phyloP scores from a whole-genome alignment of 371 early-diverging fungal species.

The Chytridium lagenaria region DNA sequence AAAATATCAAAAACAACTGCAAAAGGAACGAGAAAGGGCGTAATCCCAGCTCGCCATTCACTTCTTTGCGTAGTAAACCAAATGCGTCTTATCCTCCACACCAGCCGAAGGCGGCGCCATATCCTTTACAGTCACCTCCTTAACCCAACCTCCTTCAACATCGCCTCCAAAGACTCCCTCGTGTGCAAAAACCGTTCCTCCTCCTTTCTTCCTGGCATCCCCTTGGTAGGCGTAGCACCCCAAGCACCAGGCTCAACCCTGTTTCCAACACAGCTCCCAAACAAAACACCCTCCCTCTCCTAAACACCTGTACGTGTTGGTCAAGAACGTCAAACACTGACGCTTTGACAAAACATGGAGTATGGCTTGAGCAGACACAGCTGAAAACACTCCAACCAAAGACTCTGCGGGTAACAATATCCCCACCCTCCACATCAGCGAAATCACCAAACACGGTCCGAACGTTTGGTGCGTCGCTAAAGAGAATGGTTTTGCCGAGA shows the following conservation, averaged over 20 bases:
- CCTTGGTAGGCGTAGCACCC: slow-evolving; percentile 1
- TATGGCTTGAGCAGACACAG: slow-evolving; percentile 26
- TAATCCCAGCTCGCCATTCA: too few relatives aligned
- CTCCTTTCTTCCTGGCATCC: background rate
- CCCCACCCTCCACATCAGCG: slow-evolving; percentile 1
- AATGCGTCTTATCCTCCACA: background rate
- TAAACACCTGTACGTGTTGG: background rate
- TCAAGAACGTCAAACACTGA: background rate
- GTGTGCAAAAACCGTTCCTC: background rate
- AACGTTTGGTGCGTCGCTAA: slow-evolving; percentile 7
- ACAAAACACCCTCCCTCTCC: background rate
- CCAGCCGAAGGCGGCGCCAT: background rate
- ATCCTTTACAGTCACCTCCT: background rate
- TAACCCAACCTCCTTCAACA: slow-evolving; percentile 1
- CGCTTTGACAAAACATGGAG: slow-evolving; percentile 21
- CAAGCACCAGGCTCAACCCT: background rate
- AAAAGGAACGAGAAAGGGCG: too few relatives aligned
- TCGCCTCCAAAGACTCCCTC: background rate
- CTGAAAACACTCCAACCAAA: background rate
- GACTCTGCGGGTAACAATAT: background rate
- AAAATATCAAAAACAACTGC: too few relatives aligned
- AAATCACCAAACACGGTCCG: slow-evolving; percentile 17
- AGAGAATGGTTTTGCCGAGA: slow-evolving; percentile 27
- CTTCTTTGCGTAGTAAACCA: too few relatives aligned
- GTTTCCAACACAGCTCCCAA: background rate